Evolutionary conservation across 148 eudicot genomes (phyloP), one percentile per base, ranked within the genome.

Genomic region (Cornus kousa): DNA sequence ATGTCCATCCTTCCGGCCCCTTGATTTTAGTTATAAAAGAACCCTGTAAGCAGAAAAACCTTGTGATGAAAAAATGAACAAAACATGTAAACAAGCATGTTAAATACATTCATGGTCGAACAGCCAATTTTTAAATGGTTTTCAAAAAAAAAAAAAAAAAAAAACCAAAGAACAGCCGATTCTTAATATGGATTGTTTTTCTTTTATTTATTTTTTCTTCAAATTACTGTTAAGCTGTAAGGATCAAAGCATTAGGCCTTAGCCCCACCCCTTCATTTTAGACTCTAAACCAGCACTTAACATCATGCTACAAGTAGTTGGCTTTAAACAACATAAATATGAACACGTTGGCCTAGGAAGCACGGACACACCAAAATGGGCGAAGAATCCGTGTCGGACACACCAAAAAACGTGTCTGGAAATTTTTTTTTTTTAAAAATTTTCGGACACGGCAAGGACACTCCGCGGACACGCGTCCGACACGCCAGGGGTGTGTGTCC

Each of bases 1-100:
- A 92, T 46, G 98, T 83, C 99, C 99, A 97, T 76, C 99, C 99
- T 80, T 87, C 89, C 46, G 99, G 97, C 75, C 97, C 99, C 84
- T 89, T 89, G 83, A 97, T 87, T 86, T 94, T 97, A 59, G 94
- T 88, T 73, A 94, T 82, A 87, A 91, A 97, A 71, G 99, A 92
- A 72, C 99, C 99, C 99, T 97, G 90, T 75, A 83, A 53, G 73
- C 68, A 46, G 74, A 70, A 70, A 69, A 5, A 70, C 57, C 48
- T 24, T 16, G 57, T 20, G 35, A 72, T 74, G 22, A 70, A 68
- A 75, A 9, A 48, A 4, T 43, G 48, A 68, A 72, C 62, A 62
- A 53, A 20, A 69, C 9, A 66, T 55, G 16, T 53, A 43, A 75
- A 16, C n/a, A 72, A 70, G 59, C 39, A 83, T 46, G 60, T 59